These are phyloP conservation scores for Fragilaria crotonensis DNA, from an alignment of 108 stramenopile species.

Conservation along the genomic window DNA sequence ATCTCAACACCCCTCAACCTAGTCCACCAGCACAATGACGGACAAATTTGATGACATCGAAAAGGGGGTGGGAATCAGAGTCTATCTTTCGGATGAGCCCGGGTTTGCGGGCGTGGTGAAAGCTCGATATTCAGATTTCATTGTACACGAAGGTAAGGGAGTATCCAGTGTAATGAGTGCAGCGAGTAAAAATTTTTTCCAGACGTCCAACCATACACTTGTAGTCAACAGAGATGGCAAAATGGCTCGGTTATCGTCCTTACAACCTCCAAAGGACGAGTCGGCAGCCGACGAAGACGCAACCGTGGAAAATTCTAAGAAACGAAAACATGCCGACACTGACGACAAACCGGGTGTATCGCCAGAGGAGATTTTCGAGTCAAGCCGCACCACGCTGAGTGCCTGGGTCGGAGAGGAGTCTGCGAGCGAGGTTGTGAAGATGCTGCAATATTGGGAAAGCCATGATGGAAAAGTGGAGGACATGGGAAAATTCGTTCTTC, in stretches of 20 bases:
- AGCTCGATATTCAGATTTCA: slow-evolving; percentile 79
- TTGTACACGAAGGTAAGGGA: slow-evolving; percentile 89
- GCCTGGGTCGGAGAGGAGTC: background rate
- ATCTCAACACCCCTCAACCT: too few species aligned
- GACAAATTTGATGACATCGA: slow-evolving; percentile 57
- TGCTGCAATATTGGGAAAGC: slow-evolving; percentile 31
- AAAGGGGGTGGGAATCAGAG: slow-evolving; percentile 43
- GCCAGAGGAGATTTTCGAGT: too few species aligned
- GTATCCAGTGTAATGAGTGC: too few species aligned
- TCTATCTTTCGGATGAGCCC: too few species aligned
- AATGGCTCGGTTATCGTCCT: slow-evolving; percentile 45
- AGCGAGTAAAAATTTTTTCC: too few species aligned
- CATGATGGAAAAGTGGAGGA: too few species aligned
- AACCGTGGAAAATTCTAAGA: background rate
- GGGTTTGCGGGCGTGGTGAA: slow-evolving; percentile 76
- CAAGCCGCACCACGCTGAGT: too few species aligned
- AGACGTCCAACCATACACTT: too few species aligned
- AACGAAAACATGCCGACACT: slow-evolving; percentile 15
- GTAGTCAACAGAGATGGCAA: slow-evolving; percentile 61
- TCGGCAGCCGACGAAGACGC: slow-evolving; percentile 9
- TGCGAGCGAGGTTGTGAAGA: slow-evolving; percentile 30
- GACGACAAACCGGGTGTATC: slow-evolving; percentile 23
- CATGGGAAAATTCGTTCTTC: slow-evolving; percentile 43
- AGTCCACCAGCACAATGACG: too few species aligned
- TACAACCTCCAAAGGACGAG: slow-evolving; percentile 21